Base-by-base conservation (phyloP, 495 filamentous ascomycete genomes). In the Mytilinidion resinicola region DNA sequence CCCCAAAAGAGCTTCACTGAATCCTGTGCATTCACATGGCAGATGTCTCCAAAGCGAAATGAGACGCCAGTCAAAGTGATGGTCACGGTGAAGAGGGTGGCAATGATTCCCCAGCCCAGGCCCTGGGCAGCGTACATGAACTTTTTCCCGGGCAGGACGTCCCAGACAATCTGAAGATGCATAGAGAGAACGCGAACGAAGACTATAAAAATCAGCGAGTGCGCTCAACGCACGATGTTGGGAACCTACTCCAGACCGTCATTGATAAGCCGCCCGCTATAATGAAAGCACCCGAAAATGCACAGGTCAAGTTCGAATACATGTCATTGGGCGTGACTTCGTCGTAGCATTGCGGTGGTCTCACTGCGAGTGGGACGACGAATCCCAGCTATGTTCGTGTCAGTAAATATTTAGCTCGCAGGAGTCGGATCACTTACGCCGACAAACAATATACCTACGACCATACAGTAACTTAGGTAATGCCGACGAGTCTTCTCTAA, bases 111-210 rank as follows among this genome's bases (percentile, higher is more conserved):
- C 85, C 91, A 95, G 58, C 95, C 93, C 44, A 82, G 74, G 8
- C 81, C 74, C 64, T 96, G 84, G 10, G 95, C 84, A 60, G 79
- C 80, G 80, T 88, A 90, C 84, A 96, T 96, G 73, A 96, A 96
- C 60, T 84, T 90, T 17, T 81, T 80, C 3, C 93, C 95, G 8
- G 95, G 85, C 5, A 92, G 83, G 17, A 95, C 77, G 68, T 97
- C 89, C 95, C 95, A 98, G 76, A 90, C 96, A 46, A 98, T 96
- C 73, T 97, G 95, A 11, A 98, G 82, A 70, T 98, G 93, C 55
- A 98, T 86, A 15, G 91, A 95, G 42, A 96, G 69, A 4, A 93
- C 87, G 51, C 93, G 84, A 46, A 96, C 77, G 72, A 96, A 96
- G 70, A 88, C 85, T 83, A 36, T 0, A 19, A 64, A 12, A 42